Evolutionary conservation across 2,329 filamentous ascomycete species (phyloP), one percentile per base, ranked within the genome.

Genomic region (Coniochaeta sp.): DNA sequence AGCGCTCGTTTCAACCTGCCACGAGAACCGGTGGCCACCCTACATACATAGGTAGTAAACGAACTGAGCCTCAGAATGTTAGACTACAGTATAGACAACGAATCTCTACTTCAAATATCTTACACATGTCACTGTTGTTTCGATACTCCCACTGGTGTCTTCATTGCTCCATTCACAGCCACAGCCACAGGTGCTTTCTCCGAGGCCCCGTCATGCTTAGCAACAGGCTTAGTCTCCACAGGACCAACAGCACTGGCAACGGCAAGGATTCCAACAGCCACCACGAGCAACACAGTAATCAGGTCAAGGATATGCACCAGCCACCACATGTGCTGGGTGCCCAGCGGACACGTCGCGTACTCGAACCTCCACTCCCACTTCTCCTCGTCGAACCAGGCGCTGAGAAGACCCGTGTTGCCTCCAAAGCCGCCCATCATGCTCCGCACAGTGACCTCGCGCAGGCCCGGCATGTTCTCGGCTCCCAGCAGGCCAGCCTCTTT

Each of bases 361-460:
- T 92, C 89, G 58, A 88, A 88, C 57, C 78, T 78, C 94, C 94
- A 99, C 65, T 87, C 82, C 75, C 82, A 85, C 1, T 69, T 68
- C 2, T 77, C 73, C 52, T 79, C 68, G 65, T 97, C 89, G 63
- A 92, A 97, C 92, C 92, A 99, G 1, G 88, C 78, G 56, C 87
- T 94, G 35, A 99, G 70, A 38, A 99, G 74, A 0, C 91, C 94
- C 0, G 91, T 90, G 65, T 96, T 94, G 18, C 94, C 94, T n/a
- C 83, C 86, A 68, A 87, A 99, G 52, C 89, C 88, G 52, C 94
- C 94, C 94, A 99, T 99, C 91, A 99, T 97, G 68, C 90, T 96
- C 53, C 91, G 84, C 2, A 99, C 87, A 0, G 94, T 99, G 57
- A 97, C 83, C 69, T 99, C 94, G 26, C 92, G 78, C 6, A 96